A percentile compares a stretch with the other conserved stretches of the same genome.
Conservation (phyloP, 176 grass and related monocot genomes). For the Triticum timopheevii region DNA sequence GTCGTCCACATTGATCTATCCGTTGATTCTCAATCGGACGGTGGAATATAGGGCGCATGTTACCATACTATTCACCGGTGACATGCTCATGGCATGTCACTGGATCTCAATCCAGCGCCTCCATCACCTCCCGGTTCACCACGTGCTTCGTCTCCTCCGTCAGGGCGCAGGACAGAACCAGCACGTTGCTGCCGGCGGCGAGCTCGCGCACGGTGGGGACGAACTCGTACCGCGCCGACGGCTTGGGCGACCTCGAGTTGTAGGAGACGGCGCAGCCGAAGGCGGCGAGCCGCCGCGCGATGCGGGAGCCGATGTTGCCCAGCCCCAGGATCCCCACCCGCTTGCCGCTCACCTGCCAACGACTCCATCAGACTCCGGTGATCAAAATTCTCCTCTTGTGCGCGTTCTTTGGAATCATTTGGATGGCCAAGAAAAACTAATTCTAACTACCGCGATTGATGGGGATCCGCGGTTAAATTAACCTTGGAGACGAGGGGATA, state of each 20-base stretch:
- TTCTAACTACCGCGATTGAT: not conserved
- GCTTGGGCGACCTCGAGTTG: conserved; percentile 43
- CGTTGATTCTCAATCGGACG: too few relatives aligned
- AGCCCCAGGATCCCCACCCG: conserved; percentile 68
- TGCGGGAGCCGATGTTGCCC: conserved; percentile 55
- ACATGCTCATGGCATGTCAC: too few relatives aligned
- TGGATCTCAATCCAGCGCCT: too few relatives aligned
- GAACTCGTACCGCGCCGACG: conserved; percentile 31
- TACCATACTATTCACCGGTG: too few relatives aligned
- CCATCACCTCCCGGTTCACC: conserved; percentile 50
- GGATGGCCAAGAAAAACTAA: not conserved
- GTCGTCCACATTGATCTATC: too few relatives aligned
- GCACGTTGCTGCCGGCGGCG: conserved; percentile 43
- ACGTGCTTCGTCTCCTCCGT: conserved; percentile 45
- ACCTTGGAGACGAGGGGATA: conserved; percentile 35
- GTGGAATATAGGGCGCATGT: too few relatives aligned
- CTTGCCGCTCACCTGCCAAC: conserved; percentile 60
- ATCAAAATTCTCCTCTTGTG: not conserved
- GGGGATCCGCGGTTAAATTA: too few relatives aligned
- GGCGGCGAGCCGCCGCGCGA: conserved; percentile 52
- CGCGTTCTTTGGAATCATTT: not conserved
- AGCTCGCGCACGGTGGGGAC: conserved; percentile 23
- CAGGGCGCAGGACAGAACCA: conserved; percentile 55
- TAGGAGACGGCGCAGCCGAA: conserved; percentile 59
- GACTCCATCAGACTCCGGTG: too few relatives aligned